A percentile compares a stretch with the other conserved stretches of the same genome.
phyloP scores from a whole-genome alignment of 768 basidiomycete species.

The Tephrocybe sp. region DNA sequence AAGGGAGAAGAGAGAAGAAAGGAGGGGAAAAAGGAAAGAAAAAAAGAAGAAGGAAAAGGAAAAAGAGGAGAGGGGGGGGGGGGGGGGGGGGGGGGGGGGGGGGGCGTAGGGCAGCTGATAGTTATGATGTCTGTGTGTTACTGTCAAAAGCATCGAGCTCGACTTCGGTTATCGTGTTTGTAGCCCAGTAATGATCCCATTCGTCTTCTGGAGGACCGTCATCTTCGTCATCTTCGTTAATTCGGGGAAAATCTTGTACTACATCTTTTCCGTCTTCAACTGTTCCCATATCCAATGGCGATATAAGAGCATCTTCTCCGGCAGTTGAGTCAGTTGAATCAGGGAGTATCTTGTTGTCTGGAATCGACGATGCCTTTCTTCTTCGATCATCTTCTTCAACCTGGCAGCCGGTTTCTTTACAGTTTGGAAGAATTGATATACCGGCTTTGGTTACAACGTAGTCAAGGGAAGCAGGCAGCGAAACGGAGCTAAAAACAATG shows the following conservation, averaged over 20 bases:
- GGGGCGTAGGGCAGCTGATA: not conserved
- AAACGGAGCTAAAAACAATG: conserved; percentile 75
- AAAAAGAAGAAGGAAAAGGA: not conserved
- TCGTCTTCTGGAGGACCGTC: conserved; percentile 38
- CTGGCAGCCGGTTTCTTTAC: conserved; percentile 11
- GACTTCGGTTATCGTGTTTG: conserved; percentile 34
- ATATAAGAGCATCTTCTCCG: conserved; percentile 5
- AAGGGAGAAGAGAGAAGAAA: too few relatives aligned
- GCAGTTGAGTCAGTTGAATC: not conserved
- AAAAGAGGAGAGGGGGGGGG: too few relatives aligned
- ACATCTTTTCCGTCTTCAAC: conserved; percentile 13
- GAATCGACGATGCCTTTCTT: not conserved
- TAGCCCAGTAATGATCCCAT: conserved; percentile 49
- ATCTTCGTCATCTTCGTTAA: conserved; percentile 25
- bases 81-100: not conserved
- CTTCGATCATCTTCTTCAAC: conserved; percentile 10
- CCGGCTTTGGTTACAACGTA: conserved; percentile 72
- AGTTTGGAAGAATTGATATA: conserved; percentile 36
- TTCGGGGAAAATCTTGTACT: conserved; percentile 24
- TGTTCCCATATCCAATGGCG: conserved; percentile 15
- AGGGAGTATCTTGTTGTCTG: not conserved
- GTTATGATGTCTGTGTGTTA: not conserved
- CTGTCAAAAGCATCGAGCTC: conserved; percentile 12
- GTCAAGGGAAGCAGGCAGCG: conserved; percentile 60
- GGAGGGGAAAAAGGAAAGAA: too few relatives aligned